Evolutionary conservation across 1,284 basidiomycete species (phyloP).

Genomic region (Psilocybe mexicana): DNA sequence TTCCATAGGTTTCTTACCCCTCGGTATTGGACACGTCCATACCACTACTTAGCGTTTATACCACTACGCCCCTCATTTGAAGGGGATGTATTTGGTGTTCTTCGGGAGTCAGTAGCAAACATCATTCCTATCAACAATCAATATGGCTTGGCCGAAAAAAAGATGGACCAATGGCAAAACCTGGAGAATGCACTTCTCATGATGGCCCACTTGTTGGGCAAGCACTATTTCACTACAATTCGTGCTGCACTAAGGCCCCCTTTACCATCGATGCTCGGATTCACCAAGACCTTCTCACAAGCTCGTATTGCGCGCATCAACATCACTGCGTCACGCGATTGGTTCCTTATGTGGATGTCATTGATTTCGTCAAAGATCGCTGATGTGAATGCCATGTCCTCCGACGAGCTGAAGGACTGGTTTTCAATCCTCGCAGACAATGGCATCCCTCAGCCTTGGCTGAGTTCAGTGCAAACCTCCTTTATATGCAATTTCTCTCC

Average conservation of each 20-base stretch:
- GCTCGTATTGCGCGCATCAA: neutral
- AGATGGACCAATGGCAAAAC: neutral
- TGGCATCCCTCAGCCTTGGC: neutral
- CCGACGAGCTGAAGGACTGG: neutral
- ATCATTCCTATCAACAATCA: neutral
- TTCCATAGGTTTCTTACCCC: neutral
- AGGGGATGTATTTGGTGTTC: neutral
- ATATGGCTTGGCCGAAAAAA: neutral
- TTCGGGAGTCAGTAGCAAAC: neutral
- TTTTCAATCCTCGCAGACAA: neutral
- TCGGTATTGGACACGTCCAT: constrained; percentile 1
- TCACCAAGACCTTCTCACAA: neutral
- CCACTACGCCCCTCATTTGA: neutral
- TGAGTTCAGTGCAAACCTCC: neutral
- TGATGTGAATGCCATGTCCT: neutral
- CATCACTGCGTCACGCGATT: neutral
- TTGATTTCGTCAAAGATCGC: neutral
- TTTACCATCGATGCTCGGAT: neutral
- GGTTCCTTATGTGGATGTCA: neutral
- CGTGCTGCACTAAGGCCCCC: neutral
- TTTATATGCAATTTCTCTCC: neutral
- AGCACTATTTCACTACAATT: neutral
- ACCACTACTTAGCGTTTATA: constrained; percentile 2
- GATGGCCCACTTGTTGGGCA: neutral
- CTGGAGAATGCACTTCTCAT: neutral